phyloP scores from a whole-genome alignment of 306 rosid species.

The Gillenia trifoliata region DNA sequence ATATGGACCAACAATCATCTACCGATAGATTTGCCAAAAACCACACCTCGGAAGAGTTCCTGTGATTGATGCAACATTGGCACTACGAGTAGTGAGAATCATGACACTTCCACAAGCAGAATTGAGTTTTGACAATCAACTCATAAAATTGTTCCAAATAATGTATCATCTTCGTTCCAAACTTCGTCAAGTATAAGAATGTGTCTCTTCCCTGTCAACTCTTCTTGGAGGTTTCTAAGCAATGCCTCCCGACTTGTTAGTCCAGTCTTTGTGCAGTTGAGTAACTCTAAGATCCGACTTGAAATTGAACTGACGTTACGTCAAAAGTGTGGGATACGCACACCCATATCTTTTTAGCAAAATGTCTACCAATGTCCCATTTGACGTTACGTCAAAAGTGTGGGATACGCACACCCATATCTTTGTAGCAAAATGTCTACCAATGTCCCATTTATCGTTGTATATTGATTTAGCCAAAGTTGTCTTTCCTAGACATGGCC shows the following conservation, averaged over 20 bases:
- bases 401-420: too few species aligned
- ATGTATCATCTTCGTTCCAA: slow-evolving; percentile 6
- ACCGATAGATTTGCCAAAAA: too few species aligned
- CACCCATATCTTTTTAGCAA: slow-evolving; percentile 17
- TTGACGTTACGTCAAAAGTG: too few species aligned
- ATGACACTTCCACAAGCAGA: background rate
- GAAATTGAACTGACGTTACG: background rate
- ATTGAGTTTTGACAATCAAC: background rate
- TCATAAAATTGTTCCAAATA: slow-evolving; percentile 1
- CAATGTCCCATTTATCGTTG: slow-evolving; percentile 3
- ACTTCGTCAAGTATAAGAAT: slow-evolving; percentile 25
- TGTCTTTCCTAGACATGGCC: slow-evolving; percentile 22
- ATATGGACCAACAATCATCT: background rate
- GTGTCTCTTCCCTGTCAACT: slow-evolving; percentile 8
- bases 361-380: background rate
- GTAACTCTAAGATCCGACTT: background rate
- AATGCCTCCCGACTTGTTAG: background rate
- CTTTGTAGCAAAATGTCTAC: background rate
- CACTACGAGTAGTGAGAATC: slow-evolving; percentile 7
- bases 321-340: slow-evolving; percentile 18
- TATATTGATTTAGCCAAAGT: slow-evolving; percentile 6
- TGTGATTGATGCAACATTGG: too few species aligned
- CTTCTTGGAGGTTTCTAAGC: background rate
- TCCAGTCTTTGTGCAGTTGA: background rate
- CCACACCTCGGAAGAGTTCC: background rate